A percentile compares a stretch with the other conserved stretches of the same genome.
Conservation (phyloP, 2,329 filamentous ascomycete species). For the Fusarium guadeloupense region DNA sequence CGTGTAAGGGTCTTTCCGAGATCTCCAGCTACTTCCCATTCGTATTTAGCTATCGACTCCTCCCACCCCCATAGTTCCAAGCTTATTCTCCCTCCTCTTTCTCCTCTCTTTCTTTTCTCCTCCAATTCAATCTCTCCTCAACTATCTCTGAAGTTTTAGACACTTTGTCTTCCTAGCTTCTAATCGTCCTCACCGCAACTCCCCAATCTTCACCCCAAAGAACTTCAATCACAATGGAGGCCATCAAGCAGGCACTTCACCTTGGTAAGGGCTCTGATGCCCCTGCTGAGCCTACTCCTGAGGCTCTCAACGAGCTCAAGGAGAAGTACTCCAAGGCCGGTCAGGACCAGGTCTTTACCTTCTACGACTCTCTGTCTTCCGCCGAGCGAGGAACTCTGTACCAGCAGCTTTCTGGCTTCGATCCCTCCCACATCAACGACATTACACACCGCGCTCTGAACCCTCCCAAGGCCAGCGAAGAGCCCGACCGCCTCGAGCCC, state of each 20-base stretch:
- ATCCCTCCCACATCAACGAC: constrained; percentile 87
- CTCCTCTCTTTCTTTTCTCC: constrained; percentile 21
- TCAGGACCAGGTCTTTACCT: constrained; percentile 80
- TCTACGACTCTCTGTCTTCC: constrained; percentile 78
- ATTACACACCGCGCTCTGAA: constrained; percentile 84
- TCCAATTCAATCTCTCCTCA: constrained; percentile 13
- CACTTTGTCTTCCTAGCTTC: constrained; percentile 9
- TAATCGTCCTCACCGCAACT: constrained; percentile 28
- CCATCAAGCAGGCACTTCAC: constrained; percentile 55
- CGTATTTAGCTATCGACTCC: constrained; percentile 35
- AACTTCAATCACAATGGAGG: constrained; percentile 51
- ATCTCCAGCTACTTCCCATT: constrained; percentile 26
- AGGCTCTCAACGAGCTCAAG: constrained; percentile 76
- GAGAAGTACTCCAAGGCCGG: constrained; percentile 79
- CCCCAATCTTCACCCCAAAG: constrained; percentile 9
- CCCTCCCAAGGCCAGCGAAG: constrained; percentile 72
- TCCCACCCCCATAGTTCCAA: constrained; percentile 24
- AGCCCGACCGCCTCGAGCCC: constrained; percentile 75
- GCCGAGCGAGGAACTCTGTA: constrained; percentile 81
- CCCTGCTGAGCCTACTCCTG: constrained; percentile 65
- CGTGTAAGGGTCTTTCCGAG: constrained; percentile 31
- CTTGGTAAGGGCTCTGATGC: constrained; percentile 46
- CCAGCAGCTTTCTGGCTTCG: constrained; percentile 81
- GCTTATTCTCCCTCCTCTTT: constrained; percentile 20
- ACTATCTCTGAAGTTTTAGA: constrained; percentile 7